These are phyloP conservation scores for Boechera retrofracta DNA, from an alignment of 345 rosid species.

Conservation along the genomic window DNA sequence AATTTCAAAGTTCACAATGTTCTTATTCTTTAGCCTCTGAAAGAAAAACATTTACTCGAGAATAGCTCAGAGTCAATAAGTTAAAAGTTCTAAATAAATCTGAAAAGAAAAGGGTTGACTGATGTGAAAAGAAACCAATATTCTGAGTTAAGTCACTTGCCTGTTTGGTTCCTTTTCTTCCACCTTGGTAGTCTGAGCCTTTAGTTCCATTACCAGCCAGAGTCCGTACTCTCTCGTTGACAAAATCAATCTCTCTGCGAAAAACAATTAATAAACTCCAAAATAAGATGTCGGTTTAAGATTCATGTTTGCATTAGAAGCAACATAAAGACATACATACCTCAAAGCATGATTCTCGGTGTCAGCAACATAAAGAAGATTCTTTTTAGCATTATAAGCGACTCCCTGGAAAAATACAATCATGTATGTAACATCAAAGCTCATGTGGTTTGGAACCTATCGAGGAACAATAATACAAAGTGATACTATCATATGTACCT, in stretches of 20 bases:
- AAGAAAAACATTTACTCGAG: neutral
- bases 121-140: conserved; percentile 1
- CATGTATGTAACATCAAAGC: conserved; percentile 5
- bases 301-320: neutral
- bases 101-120: neutral
- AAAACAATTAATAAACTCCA: conserved; percentile 6
- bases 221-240: conserved; percentile 71
- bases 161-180: conserved; percentile 74
- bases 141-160: conserved; percentile 46
- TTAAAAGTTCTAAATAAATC: neutral
- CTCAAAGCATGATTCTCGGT: conserved; percentile 97
- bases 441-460: neutral
- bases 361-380: conserved; percentile 88
- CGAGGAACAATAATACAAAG: neutral
- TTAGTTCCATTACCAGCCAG: conserved; percentile 96
- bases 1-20: conserved; percentile 21
- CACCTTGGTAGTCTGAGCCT: conserved; percentile 92
- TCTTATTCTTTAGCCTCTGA: neutral
- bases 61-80: neutral
- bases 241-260: conserved; percentile 87
- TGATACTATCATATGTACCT: conserved; percentile 46
- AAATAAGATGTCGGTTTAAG: neutral
- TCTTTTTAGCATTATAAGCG: conserved; percentile 87
- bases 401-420: conserved; percentile 62
- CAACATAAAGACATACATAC: conserved; percentile 39